A percentile compares a stretch with the other conserved stretches of the same genome.
phyloP scores from a whole-genome alignment of 1,284 basidiomycete genomes.

The Boletus sp. region DNA sequence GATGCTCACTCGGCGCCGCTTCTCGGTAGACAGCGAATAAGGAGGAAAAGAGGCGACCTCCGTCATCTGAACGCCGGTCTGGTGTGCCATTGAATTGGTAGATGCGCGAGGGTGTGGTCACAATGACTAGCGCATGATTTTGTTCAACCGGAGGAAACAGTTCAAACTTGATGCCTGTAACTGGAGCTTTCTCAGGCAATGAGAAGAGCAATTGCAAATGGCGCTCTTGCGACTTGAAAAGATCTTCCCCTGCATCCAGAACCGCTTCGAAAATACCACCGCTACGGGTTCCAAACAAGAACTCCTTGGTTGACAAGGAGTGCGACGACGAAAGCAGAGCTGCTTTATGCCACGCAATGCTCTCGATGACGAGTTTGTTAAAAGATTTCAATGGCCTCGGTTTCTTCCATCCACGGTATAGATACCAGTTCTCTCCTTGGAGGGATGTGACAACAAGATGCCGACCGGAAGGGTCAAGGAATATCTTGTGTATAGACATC shows the following conservation, averaged over 20 bases:
- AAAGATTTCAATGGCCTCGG: conserved; percentile 75
- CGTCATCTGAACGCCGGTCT: conserved; percentile 66
- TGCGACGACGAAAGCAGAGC: conserved; percentile 60
- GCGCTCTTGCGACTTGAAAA: conserved; percentile 86
- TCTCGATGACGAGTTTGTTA: conserved; percentile 81
- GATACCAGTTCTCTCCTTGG: conserved; percentile 93
- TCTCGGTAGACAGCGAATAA: conserved; percentile 75
- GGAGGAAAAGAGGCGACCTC: conserved; percentile 70
- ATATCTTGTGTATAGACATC: conserved; percentile 73
- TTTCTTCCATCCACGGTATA: conserved; percentile 78
- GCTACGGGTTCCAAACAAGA: conserved; percentile 84
- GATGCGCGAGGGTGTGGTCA: conserved; percentile 84
- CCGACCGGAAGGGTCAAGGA: conserved; percentile 87
- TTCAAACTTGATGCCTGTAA: conserved; percentile 82
- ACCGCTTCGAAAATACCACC: conserved; percentile 85
- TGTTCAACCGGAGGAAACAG: conserved; percentile 63
- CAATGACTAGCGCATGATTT: conserved; percentile 65
- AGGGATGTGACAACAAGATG: conserved; percentile 85
- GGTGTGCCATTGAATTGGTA: conserved; percentile 84
- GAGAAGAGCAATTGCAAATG: conserved; percentile 79
- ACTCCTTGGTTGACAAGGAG: conserved; percentile 74
- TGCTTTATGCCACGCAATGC: conserved; percentile 91
- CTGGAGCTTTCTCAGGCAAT: conserved; percentile 72
- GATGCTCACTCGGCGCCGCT: conserved; percentile 68
- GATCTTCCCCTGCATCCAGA: conserved; percentile 83